These are phyloP conservation scores for Lasiodiplodia theobromae DNA, from an alignment of 2,329 filamentous ascomycete genomes.

Conservation along the genomic window DNA sequence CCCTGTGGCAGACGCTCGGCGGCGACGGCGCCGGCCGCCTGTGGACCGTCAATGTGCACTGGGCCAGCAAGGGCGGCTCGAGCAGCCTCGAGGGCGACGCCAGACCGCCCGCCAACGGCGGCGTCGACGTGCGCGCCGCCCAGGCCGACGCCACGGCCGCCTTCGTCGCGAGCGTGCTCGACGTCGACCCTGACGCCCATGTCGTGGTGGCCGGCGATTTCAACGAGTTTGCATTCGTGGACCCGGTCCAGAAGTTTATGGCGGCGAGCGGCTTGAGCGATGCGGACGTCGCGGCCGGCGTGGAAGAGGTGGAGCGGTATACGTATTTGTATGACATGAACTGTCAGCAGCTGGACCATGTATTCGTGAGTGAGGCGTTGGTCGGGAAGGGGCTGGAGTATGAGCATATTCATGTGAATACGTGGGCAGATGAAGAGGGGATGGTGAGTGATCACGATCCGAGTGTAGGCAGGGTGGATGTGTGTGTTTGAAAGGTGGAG, in stretches of 20 bases:
- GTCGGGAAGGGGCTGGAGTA: slow-evolving; percentile 54
- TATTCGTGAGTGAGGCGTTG: slow-evolving; percentile 67
- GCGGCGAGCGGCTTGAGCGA: slow-evolving; percentile 64
- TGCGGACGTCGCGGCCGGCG: slow-evolving; percentile 65
- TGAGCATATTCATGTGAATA: slow-evolving; percentile 75
- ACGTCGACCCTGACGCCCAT: slow-evolving; percentile 61
- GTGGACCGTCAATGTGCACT: slow-evolving; percentile 77
- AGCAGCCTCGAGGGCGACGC: slow-evolving; percentile 70
- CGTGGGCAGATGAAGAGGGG: slow-evolving; percentile 66
- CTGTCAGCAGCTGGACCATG: slow-evolving; percentile 73
- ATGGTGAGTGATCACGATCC: slow-evolving; percentile 74
- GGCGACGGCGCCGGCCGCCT: slow-evolving; percentile 62
- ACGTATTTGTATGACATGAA: slow-evolving; percentile 76
- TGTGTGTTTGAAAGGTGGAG: slow-evolving; percentile 53
- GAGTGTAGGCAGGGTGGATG: slow-evolving; percentile 67
- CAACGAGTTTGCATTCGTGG: slow-evolving; percentile 73
- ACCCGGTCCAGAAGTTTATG: slow-evolving; percentile 64
- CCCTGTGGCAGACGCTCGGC: slow-evolving; percentile 64
- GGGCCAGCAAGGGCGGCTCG: slow-evolving; percentile 68
- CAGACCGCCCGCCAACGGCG: slow-evolving; percentile 71
- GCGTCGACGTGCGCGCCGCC: slow-evolving; percentile 61
- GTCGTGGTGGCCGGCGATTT: slow-evolving; percentile 72
- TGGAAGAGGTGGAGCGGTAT: slow-evolving; percentile 67
- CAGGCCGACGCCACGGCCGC: slow-evolving; percentile 66
- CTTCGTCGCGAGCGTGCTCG: slow-evolving; percentile 56